Evolutionary conservation across 176 grass and related monocot species (phyloP), one percentile per base, ranked within the genome.

Genomic region (Puya raimondii): DNA sequence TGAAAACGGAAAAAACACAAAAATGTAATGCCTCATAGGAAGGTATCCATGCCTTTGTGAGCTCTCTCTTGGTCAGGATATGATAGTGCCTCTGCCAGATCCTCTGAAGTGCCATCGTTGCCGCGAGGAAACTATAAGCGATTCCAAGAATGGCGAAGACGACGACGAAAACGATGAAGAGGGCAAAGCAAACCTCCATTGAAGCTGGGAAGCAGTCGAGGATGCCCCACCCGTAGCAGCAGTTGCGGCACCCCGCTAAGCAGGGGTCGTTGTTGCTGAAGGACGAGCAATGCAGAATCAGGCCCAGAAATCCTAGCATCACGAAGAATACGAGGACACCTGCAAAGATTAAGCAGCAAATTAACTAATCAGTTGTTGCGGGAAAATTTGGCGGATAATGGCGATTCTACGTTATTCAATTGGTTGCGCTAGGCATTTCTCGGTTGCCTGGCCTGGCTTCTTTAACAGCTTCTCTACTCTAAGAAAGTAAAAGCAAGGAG

Each of bases 1-100:
- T 16, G 10, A 4, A 22, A 14, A 21, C 11, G 33, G 14, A 2
- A 29, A 68, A 29, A 68, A 17, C 16, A 13, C 51, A 50, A 12
- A 11, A 22, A 71, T 25, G 17, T 51, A 50, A 50, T 49, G 18
- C 50, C 15, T 51, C 68, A 10, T 9, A 15, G 18, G 47, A 68
- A 48, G 78, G 47, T 56, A 27, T 72, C 3, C 70, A 77, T 88
- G 76, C 94, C 89, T 93, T 99, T 18, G 94, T 99, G 27, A 99
- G 89, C 52, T 99, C 94, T 53, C 89, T 85, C 79, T 99, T 99
- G 17, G 94, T 93, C 50, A 99, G 75, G 76, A 93, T 91, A 77
- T 99, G 89, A 84, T 99, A 99, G 69, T 99, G 94, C 20, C 84
- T 80, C 87, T 99, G 94, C 94, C 94, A 99, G 58, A 93, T 99